Evolutionary conservation across 768 basidiomycete genomes (phyloP).

Genomic region (Rhizopogon vinicolor): DNA sequence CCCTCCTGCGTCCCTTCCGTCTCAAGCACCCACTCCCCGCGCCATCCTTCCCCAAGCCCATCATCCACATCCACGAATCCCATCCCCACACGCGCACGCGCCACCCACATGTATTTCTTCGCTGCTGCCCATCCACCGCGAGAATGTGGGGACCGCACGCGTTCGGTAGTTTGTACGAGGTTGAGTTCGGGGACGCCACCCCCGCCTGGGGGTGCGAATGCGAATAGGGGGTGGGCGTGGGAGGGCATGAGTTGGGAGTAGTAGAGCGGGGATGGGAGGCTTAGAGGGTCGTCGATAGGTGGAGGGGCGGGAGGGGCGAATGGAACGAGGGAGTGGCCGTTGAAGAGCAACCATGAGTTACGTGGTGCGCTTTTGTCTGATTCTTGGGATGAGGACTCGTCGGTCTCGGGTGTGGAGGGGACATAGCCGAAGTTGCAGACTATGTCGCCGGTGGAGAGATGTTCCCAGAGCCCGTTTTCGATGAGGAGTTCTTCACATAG

Average conservation of each 20-base stretch:
- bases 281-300: constrained; percentile 51
- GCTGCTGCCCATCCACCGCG: constrained; percentile 56
- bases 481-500: constrained; percentile 67
- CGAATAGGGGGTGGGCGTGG: constrained; percentile 18
- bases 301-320: constrained; percentile 50
- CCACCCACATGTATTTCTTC: constrained; percentile 65
- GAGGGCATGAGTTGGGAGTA: constrained; percentile 60
- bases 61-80: constrained; percentile 30
- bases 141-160: constrained; percentile 57
- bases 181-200: constrained; percentile 42
- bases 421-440: constrained; percentile 81
- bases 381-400: constrained; percentile 14
- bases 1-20: constrained; percentile 73
- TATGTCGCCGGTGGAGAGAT: constrained; percentile 74
- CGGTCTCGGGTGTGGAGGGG: constrained; percentile 35
- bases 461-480: constrained; percentile 64
- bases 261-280: constrained; percentile 72
- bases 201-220: constrained; percentile 23
- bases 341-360: constrained; percentile 71
- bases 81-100: constrained; percentile 37
- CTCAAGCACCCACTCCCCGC: constrained; percentile 77
- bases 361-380: constrained; percentile 13
- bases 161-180: constrained; percentile 31
- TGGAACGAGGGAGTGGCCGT: constrained; percentile 57
- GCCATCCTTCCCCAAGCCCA: constrained; percentile 63